Evolutionary conservation across 192 early-diverging fungal species (phyloP), one percentile per base, ranked within the genome.

Genomic region (Phlyctochytrium arcticum): DNA sequence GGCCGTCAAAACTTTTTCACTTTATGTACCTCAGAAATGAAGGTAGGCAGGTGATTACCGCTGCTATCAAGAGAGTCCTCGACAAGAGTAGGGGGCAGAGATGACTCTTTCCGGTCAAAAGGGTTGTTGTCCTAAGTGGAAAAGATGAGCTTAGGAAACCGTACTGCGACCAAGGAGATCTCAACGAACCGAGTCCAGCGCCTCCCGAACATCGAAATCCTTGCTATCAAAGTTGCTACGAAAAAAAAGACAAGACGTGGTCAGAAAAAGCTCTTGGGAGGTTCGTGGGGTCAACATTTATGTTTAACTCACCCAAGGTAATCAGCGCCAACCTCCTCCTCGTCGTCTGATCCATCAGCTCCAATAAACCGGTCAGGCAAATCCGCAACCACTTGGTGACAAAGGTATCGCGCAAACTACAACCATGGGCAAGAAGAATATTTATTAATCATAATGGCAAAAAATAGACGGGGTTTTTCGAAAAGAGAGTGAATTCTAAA

Each of bases 371-470:
- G 79, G 61, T 89, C 86, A 15, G 88, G 85, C 32, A 87, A 71
- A 49, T 90, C 87, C 26, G 78, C 83, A 10, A 87, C 84, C 30
- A 90, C 80, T 42, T 88, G 82, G 54, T 88, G 87, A 57, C 81
- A 83, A 30, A 90, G 65, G 65, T 81, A 90, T 33, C 87, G 64
- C 3, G 88, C 87, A 76, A 88, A 87, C 87, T 90, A 58, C 17
- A 44, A 59, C 32, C 30, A 17, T 34, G 26, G 9, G 36, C 27
- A 49, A 54, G 35, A 59, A 49, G 8, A 55, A 36, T 9, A 24
- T 10, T 15, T 39, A 31, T 65, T 31, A 24, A 74, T 42, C 23
- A 71, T 26, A 58, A 33, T 36, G 48, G 3, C 21, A 60, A 60
- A 21, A 46, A 48, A 60, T 29, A 58, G 10, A 58, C 17, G 37